These are phyloP conservation scores for Chlorella variabilis DNA, from an alignment of 163 green algal genomes.

Conservation along the genomic window DNA sequence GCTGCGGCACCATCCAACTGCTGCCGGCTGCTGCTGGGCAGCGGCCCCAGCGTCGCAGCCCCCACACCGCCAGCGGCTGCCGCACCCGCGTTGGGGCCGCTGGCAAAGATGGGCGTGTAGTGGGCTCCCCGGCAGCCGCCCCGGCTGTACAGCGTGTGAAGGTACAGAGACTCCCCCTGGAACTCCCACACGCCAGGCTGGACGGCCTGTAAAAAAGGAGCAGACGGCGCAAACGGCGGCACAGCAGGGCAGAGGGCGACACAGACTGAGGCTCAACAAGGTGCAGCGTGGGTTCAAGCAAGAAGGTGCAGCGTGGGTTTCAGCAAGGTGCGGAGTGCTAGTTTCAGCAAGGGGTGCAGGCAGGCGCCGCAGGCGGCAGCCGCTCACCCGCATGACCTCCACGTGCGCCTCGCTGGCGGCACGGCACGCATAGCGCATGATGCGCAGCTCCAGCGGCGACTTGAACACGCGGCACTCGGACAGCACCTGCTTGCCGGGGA, in stretches of 20 bases:
- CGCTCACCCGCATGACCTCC: constrained; percentile 66
- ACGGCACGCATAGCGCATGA: constrained; percentile 83
- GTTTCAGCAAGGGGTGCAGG: no score
- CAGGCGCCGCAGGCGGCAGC: not conserved
- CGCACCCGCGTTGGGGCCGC: constrained; percentile 69
- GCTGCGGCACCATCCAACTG: not conserved
- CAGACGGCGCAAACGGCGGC: not conserved
- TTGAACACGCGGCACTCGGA: constrained; percentile 51
- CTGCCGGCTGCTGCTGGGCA: no score
- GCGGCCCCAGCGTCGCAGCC: no score
- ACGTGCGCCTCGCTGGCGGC: constrained; percentile 80
- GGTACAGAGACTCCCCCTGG: constrained; percentile 77
- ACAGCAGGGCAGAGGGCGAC: not conserved
- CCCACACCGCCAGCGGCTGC: no score
- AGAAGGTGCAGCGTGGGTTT: no score
- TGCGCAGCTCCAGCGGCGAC: constrained; percentile 71
- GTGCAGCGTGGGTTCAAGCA: no score
- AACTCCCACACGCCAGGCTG: constrained; percentile 90
- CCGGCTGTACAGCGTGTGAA: constrained; percentile 70
- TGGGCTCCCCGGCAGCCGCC: constrained; percentile 67
- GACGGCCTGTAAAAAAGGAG: constrained; percentile 25
- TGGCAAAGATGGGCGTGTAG: constrained; percentile 91
- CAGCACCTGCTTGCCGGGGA: not conserved
- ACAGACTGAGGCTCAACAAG: not conserved
- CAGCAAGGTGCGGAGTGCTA: no score